A percentile compares a stretch with the other conserved stretches of the same genome.
These are phyloP conservation scores for Backusella circina DNA, from an alignment of 192 early-diverging fungal species.

Conservation along the genomic window DNA sequence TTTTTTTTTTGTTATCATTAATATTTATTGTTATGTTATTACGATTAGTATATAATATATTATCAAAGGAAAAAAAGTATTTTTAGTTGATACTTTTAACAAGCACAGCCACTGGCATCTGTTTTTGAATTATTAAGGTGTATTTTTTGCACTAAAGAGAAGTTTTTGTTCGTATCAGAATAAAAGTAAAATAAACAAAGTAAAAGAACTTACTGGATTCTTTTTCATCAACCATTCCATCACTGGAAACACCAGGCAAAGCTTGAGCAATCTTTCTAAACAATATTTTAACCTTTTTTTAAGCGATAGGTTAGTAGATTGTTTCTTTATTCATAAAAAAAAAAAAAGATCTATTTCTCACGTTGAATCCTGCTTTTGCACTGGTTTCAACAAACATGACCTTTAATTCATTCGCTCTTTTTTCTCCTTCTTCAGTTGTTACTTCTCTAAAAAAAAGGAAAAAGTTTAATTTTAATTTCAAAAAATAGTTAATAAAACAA, in stretches of 20 bases:
- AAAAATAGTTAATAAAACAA: too few relatives aligned
- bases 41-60: neutral
- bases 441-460: conserved; percentile 61
- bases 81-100: neutral
- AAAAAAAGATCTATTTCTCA: neutral
- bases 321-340: neutral
- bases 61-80: neutral
- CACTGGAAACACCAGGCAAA: conserved; percentile 79
- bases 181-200: neutral
- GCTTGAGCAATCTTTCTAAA: conserved; percentile 97
- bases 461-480: neutral
- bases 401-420: conserved; percentile 93
- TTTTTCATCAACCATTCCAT: conserved; percentile 47
- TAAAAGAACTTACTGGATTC: conserved; percentile 22
- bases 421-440: conserved; percentile 95
- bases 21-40: neutral
- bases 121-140: conserved; percentile 18
- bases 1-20: neutral
- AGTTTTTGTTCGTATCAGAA: neutral
- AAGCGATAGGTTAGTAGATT: neutral
- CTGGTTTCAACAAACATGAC: conserved; percentile 99
- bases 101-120: conserved; percentile 24
- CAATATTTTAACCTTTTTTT: conserved; percentile 70
- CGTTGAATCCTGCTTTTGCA: conserved; percentile 98
- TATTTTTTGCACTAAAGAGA: conserved; percentile 30